A percentile compares a stretch with the other conserved stretches of the same genome.
Conservation (phyloP, 345 rosid genomes). For the Iberis pinnata region DNA sequence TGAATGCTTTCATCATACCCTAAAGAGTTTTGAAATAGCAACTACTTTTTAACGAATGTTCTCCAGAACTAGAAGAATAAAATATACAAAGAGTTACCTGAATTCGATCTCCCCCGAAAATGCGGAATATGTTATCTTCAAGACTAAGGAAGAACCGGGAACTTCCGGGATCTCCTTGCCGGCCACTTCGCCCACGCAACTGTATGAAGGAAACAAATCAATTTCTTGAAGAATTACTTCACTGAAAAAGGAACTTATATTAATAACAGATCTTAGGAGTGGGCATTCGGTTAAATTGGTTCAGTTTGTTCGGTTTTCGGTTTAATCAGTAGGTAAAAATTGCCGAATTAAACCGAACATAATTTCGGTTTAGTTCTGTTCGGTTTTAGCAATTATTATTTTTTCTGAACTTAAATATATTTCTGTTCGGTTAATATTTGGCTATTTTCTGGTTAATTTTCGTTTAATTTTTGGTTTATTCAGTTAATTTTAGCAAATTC, state of each 20-base stretch:
- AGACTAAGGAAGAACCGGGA: conserved; percentile 96
- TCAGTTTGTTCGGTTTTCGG: too few relatives aligned
- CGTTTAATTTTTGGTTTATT: too few relatives aligned
- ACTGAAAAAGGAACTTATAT: not conserved
- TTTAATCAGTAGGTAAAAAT: too few relatives aligned
- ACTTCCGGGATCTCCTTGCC: conserved; percentile 99
- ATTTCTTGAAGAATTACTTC: not conserved
- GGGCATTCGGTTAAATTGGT: too few relatives aligned
- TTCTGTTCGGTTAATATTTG: too few relatives aligned
- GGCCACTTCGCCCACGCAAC: conserved; percentile 93
- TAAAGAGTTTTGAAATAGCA: conserved; percentile 31
- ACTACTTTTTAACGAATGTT: conserved; percentile 10
- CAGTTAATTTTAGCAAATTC: too few relatives aligned
- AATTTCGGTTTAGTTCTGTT: too few relatives aligned
- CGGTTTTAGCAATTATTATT: too few relatives aligned
- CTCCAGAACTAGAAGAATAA: conserved; percentile 2
- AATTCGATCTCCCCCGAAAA: conserved; percentile 89
- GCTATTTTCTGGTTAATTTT: too few relatives aligned
- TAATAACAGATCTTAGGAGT: too few relatives aligned
- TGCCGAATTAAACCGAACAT: too few relatives aligned
- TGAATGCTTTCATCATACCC: conserved; percentile 96
- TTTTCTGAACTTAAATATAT: too few relatives aligned
- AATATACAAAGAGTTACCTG: conserved; percentile 48
- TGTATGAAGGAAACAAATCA: conserved; percentile 25
- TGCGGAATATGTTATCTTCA: conserved; percentile 91